Evolutionary conservation across 202 grass and related monocot species (phyloP), one percentile per base, ranked within the genome.

Genomic region (Panicum virgatum): DNA sequence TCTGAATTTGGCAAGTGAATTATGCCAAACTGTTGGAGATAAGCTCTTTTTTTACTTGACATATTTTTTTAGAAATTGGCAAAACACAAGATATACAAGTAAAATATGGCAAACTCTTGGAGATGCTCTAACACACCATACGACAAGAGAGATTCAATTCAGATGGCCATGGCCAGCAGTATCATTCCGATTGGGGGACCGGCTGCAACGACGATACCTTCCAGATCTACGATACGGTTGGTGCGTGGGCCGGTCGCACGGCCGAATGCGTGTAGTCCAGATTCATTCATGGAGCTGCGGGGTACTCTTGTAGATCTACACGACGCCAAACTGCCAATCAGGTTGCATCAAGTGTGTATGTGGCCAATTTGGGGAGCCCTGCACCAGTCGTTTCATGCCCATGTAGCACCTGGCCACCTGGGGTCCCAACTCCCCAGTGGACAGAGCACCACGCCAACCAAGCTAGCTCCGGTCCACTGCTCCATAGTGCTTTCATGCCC

Each of bases 141-240:
- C 19, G 86, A 46, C 77, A 80, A 82, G n/a, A 27, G 25, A 47
- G 69, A 73, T 56, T 71, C 20, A 76, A 69, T 71, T 80, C 29
- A 80, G 76, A 89, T 45, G 43, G 81, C 75, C 69, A 53, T 32
- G 75, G 67, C 29, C 22, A 79, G 75, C 80, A 52, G 6, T 48
- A 84, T 12, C 46, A 26, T 69, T 67, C 59, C 25, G 47, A 27
- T 58, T 11, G 37, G 64, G 80, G 64, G 80, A 56, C 80, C n/a
- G n/a, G n/a, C 86, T 73, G 15, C 6, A 16, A 74, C 36, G 23
- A 18, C 52, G 37, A 67, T 20, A 45, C 15, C 37, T 72, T 45
- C 82, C 16, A 72, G 63, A 85, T 81, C 71, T 81, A 62, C 9
- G 46, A 81, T 65, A 69, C 30, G 75, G 60, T 42, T 15, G 54